Conservation (phyloP, 2,329 filamentous ascomycete genomes). For the Penicillium aurantiogriseum region DNA sequence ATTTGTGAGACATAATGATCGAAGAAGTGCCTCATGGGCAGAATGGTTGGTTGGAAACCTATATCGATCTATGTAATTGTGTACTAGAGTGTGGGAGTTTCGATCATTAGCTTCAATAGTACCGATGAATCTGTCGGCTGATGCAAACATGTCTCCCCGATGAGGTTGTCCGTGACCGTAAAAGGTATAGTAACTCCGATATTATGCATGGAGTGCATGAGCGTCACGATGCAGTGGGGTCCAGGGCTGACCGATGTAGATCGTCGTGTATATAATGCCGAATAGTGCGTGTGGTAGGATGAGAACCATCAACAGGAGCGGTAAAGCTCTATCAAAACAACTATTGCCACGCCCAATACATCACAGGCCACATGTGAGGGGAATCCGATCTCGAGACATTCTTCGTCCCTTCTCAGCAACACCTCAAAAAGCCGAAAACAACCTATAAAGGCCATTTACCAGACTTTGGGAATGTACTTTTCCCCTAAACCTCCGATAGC, state of each 20-base stretch:
- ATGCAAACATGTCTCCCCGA: background rate
- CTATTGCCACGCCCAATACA: constrained; percentile 3
- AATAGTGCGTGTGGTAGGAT: background rate
- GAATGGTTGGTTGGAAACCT: background rate
- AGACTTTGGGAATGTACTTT: background rate
- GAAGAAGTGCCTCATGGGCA: background rate
- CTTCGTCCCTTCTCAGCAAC: background rate
- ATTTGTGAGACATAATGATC: constrained; percentile 8
- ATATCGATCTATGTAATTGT: background rate
- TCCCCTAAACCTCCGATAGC: background rate
- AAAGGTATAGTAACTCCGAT: background rate
- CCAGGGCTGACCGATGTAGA: background rate
- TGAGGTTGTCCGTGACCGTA: background rate
- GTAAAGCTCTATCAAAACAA: too few relatives aligned
- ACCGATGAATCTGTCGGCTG: background rate
- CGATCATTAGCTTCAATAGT: background rate
- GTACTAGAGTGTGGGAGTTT: background rate
- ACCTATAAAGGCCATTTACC: constrained; percentile 6
- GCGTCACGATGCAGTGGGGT: background rate
- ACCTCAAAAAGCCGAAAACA: background rate
- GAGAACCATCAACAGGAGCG: background rate
- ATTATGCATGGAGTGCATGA: constrained; percentile 7
- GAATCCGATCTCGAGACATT: background rate
- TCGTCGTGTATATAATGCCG: background rate
- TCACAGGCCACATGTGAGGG: background rate